Conservation (phyloP, 441 rosid species). For the Gossypium schwendimanii region DNA sequence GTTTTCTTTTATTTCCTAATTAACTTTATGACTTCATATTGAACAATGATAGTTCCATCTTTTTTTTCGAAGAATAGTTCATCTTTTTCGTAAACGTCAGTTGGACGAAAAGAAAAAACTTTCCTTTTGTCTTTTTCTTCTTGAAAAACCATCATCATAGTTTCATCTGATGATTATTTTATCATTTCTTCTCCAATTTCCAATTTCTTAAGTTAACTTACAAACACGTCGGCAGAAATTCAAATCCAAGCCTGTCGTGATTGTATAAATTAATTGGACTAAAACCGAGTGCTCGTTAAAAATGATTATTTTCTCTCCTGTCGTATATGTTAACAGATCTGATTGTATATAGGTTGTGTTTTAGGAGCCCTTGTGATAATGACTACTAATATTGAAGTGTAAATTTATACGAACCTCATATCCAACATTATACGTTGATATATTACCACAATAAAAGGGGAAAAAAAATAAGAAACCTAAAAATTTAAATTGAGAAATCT, state of each 20-base stretch:
- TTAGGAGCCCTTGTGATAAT: neutral
- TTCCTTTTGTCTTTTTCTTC: neutral
- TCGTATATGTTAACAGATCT: no score
- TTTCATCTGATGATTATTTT: neutral
- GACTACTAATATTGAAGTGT: neutral
- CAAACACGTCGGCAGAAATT: no score
- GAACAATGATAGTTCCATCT: conserved; percentile 4
- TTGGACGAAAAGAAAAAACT: neutral
- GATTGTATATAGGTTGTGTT: no score
- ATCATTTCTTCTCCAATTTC: neutral
- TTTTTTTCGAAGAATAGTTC: neutral
- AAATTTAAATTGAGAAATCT: neutral
- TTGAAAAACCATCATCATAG: no score
- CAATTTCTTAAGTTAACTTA: no score
- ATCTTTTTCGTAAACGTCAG: neutral
- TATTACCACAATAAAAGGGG: neutral
- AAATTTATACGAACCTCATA: neutral
- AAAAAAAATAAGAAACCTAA: neutral
- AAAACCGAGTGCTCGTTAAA: no score
- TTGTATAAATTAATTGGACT: no score
- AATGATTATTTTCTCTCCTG: no score
- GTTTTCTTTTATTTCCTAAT: neutral
- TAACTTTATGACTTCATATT: neutral
- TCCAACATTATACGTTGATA: neutral
- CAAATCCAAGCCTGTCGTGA: no score